Base-by-base conservation (phyloP, 345 rosid species). In the Eucalyptus curtisii region DNA sequence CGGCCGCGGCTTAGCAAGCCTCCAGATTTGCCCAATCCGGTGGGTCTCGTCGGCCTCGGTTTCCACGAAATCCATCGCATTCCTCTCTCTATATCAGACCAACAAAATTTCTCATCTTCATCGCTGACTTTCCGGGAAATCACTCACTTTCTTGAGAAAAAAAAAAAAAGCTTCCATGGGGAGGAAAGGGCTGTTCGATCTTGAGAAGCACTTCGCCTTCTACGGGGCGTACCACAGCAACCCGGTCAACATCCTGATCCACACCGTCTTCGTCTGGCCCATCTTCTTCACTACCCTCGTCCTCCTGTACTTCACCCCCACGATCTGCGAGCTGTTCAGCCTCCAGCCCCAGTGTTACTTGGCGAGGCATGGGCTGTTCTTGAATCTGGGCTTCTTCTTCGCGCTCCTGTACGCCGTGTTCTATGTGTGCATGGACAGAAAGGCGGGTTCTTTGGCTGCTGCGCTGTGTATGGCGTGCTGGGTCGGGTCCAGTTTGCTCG, bases 171-270 rank as follows among this genome's bases (percentile, higher is more conserved):
- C 47, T 15, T 6, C 45, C 88, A 94, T 91, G 92, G 92, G 88
- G 24, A 89, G 81, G 37, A 50, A 88, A 59, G 98, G 97, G 82
- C 88, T 96, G 87, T 89, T 97, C 68, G 99, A 97, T 94, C 96
- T 96, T 5, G 99, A 95, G 92, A 96, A 92, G 86, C 97, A 96
- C 86, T 98, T 95, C 90, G 97, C 99, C 27, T 97, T 98, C 96
- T 98, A 98, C 85, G 99, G 99, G 6, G 98, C 99, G 16, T 98
- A 98, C 64, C 99, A 98, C 91, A 94, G 93, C 88, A 98, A 97
- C 91, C 94, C 94, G 6, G 86, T 94, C 44, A 98, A 97, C 92
- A 90, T 96, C 68, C 17, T 96, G 25, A 95, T 97, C 88, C 99
- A 97, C 91, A 94, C 91, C 79, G 22, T 96, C 48, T 95, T 94